These are phyloP conservation scores for Cercospora sesami DNA, from an alignment of 2,329 filamentous ascomycete species.

Conservation along the genomic window DNA sequence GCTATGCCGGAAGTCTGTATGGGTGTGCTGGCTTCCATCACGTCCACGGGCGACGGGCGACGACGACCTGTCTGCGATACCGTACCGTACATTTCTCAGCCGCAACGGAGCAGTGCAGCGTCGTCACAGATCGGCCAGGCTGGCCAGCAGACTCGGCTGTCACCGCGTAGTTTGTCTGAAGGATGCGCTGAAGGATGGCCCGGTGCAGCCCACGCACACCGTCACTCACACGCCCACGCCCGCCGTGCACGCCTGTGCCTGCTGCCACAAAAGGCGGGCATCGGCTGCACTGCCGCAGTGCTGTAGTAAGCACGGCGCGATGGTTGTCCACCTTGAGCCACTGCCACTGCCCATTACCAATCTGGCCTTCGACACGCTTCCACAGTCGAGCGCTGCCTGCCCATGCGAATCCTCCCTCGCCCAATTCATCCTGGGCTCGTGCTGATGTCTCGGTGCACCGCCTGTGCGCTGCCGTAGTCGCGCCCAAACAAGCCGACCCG, in stretches of 20 bases:
- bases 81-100: slow-evolving; percentile 5
- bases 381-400: background rate
- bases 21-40: background rate
- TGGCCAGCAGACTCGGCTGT: background rate
- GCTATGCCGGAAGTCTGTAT: background rate
- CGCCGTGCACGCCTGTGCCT: background rate
- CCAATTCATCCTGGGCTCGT: background rate
- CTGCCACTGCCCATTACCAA: background rate
- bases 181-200: slow-evolving; percentile 4
- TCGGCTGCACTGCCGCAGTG: background rate
- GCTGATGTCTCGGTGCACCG: background rate
- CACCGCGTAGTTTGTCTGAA: background rate
- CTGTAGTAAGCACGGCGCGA: background rate
- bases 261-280: background rate
- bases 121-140: background rate
- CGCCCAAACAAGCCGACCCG: background rate
- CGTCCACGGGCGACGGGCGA: background rate
- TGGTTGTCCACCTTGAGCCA: background rate
- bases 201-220: background rate
- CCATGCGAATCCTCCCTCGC: background rate
- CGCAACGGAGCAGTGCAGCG: slow-evolving; percentile 1
- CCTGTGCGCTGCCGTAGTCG: background rate
- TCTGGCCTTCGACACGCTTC: background rate
- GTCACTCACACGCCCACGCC: background rate
- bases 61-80: background rate